phyloP scores from a whole-genome alignment of 495 filamentous ascomycete genomes.

The Penicillium roqueforti region DNA sequence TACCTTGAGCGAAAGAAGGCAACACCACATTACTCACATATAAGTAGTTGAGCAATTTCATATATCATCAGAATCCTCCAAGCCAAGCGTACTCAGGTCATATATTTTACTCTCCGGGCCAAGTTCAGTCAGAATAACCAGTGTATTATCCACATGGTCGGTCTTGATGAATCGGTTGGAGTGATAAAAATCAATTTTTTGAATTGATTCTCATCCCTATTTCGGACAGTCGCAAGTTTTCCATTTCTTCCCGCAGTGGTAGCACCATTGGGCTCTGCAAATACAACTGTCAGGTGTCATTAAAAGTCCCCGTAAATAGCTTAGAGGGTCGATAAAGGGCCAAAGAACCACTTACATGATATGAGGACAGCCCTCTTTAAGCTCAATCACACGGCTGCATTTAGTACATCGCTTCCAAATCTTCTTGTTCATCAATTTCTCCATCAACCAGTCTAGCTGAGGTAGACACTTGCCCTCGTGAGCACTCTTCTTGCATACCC shows the following conservation, averaged over 20 bases:
- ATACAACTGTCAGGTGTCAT: not conserved
- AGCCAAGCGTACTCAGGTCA: not conserved
- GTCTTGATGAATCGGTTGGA: not conserved
- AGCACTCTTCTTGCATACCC: not conserved
- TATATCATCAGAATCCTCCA: not conserved
- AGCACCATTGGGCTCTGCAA: conserved; percentile 1
- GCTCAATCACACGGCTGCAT: not conserved
- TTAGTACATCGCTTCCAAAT: conserved; percentile 22
- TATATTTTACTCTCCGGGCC: not conserved
- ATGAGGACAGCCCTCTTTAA: not conserved
- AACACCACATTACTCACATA: no score
- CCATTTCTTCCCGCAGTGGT: not conserved
- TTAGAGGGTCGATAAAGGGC: not conserved
- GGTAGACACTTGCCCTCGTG: conserved; percentile 8
- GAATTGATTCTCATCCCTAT: no score
- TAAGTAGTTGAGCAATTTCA: not conserved
- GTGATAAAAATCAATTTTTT: no score
- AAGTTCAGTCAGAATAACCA: not conserved
- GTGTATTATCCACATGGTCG: not conserved
- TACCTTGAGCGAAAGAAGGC: not conserved
- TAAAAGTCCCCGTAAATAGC: not conserved
- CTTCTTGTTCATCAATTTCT: conserved; percentile 10
- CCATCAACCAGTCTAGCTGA: not conserved
- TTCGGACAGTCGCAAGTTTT: not conserved
- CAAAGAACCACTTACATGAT: not conserved